These are phyloP conservation scores for Microstroma glucosiphilum DNA, from an alignment of 1,284 basidiomycete species.

Conservation along the genomic window DNA sequence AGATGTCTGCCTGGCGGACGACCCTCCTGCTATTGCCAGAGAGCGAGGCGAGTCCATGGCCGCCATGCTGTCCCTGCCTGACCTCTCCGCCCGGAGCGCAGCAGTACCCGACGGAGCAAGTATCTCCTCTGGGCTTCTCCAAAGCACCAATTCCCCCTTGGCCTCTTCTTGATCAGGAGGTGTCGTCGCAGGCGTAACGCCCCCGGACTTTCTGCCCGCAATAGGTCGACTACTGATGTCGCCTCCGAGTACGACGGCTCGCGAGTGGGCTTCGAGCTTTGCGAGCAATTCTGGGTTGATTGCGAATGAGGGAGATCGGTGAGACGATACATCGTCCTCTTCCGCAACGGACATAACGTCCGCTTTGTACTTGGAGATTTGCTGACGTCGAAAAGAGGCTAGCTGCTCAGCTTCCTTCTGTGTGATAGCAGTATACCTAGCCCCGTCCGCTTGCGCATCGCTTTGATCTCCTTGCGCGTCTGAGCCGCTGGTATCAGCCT, in stretches of 20 bases:
- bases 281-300: conserved; percentile 3
- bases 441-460: neutral
- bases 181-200: neutral
- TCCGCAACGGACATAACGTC: neutral
- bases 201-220: neutral
- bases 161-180: neutral
- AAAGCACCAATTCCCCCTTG: neutral
- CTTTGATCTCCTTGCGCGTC: neutral
- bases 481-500: neutral
- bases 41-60: neutral
- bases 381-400: neutral
- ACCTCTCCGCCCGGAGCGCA: neutral
- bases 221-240: neutral
- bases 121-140: neutral
- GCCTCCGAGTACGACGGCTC: neutral
- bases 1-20: too few species aligned
- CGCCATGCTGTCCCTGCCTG: neutral
- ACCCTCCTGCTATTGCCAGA: too few species aligned
- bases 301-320: neutral
- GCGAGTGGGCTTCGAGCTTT: conserved; percentile 7
- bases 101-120: neutral
- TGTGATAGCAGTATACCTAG: neutral
- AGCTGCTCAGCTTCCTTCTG: neutral
- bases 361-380: neutral
- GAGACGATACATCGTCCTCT: neutral